Base-by-base conservation (phyloP, 2,329 filamentous ascomycete genomes). In the Didymella pomorum region DNA sequence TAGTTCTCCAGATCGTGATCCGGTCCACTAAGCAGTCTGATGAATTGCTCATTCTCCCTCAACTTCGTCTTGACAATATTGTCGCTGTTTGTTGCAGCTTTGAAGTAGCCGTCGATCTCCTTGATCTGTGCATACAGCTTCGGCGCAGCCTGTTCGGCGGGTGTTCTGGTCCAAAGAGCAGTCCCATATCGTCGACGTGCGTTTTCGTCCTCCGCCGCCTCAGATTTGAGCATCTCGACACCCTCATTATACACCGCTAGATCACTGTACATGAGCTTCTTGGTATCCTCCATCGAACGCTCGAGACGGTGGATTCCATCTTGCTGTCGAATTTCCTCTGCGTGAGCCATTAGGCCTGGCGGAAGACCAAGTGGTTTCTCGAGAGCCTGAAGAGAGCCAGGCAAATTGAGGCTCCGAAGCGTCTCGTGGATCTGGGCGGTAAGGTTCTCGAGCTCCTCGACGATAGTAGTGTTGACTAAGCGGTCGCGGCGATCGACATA, bases 291-390 rank as follows among this genome's bases (percentile, higher is more conserved):
- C 61, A 98, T 91, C 5, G 91, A 92, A 52, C 88, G 86, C 51
- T 91, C 86, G 0, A 98, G 79, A 26, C 91, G 84, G 55, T 89
- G 87, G 29, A 97, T 81, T 0, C 92, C 94, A 70, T 97, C 93
- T 55, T 93, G 91, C 73, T 98, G 94, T 20, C 93, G 86, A 47
- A 99, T 89, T 72, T 98, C 95, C 73, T 98, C 94, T 0, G 94
- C 94, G 68, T 97, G 95, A 21, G 95, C 91, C 2, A 93, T 86
- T 2, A 99, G 79, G 16, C 87, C 91, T 0, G 92, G 91, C 0
- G 95, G 95, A 4, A 99, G 78, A 0, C 95, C 95, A 0, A 99
- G 83, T 0, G 95, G 95, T 73, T 97, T 98, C 74, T 99, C 95
- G 1, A 98, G 83, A 0, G 95, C 95, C 74, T 99, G 95, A 4